A percentile compares a stretch with the other conserved stretches of the same genome.
Evolutionary conservation across 768 basidiomycete genomes (phyloP).

Genomic region (Punctularia strigosozonata): DNA sequence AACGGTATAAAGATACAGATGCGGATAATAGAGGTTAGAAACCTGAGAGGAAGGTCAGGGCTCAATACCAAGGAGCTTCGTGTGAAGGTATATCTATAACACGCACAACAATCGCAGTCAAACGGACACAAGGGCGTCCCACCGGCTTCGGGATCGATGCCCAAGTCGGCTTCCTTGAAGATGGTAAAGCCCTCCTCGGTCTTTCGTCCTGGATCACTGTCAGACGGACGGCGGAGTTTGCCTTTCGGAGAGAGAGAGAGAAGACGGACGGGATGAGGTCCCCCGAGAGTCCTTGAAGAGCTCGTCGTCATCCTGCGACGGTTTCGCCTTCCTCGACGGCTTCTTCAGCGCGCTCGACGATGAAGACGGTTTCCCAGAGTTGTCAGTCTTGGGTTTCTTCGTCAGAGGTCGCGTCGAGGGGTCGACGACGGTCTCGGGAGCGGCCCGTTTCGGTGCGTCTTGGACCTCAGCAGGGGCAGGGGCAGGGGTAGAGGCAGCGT

Average conservation of each 20-base stretch:
- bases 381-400: conserved; percentile 24
- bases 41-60: conserved; percentile 6
- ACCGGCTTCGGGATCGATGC: conserved; percentile 55
- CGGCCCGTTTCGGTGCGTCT: conserved; percentile 13
- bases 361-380: conserved; percentile 15
- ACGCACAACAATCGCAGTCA: conserved; percentile 81
- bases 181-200: conserved; percentile 74
- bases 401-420: conserved; percentile 30
- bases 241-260: background rate
- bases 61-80: background rate
- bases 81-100: background rate
- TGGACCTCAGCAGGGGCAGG: background rate
- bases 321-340: conserved; percentile 12
- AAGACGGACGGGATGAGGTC: conserved; percentile 47
- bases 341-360: no score
- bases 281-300: conserved; percentile 71
- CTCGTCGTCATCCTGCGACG: conserved; percentile 25
- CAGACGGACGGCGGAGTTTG: background rate
- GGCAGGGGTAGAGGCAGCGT: conserved; percentile 5
- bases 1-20: background rate
- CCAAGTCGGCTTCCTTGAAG: conserved; percentile 77
- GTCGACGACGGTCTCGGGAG: conserved; percentile 55
- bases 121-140: conserved; percentile 82
- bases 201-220: conserved; percentile 40
- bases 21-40: conserved; percentile 6